Base-by-base conservation (phyloP, 1,139 yeast genomes). In the Spencermartinsiella ligniputridi region DNA sequence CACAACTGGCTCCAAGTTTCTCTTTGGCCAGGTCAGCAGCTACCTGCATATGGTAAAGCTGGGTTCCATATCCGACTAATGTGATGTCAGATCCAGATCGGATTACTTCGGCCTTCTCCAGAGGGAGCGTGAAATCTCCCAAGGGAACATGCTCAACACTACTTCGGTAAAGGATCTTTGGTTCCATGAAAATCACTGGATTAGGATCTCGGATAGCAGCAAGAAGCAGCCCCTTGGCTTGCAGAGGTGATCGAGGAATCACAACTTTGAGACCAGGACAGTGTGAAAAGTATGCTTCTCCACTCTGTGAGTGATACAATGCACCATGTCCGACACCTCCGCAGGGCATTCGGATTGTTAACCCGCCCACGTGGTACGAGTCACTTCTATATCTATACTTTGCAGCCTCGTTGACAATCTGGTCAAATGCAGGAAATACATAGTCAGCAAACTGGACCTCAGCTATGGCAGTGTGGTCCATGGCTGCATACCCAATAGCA, bases 281-380 rank as follows among this genome's bases (percentile, higher is more conserved):
- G 44, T 64, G 69, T 3, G 64, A 49, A 45, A 64, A 64, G 47
- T 49, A 64, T 3, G 67, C 68, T 45, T 64, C 69, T 6, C 61
- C 66, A 17, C 63, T 56, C 48, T 64, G 69, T 3, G 68, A 63
- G 42, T 64, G 69, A 50, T 64, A 64, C 46, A 64, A 51, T 8
- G 66, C 69, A 29, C 69, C 69, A 43, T 64, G 69, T 30, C 69
- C 69, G 3, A 64, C 68, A 1, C 56, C 61, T 1, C 68, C 67
- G 30, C 66, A 59, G 9, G 69, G 69, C 68, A 64, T 64, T 29
- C 68, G 55, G 32, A 64, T 54, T 3, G 69, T 64, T 30, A 64
- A 52, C 1, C 68, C 68, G 3, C 68, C 69, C 13, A 51, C 57
- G 43, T 63, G 52, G 47, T 51, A 63, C n/a, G 55, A 38, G 6